A percentile compares a stretch with the other conserved stretches of the same genome.
Conservation (phyloP, 495 filamentous ascomycete species). For the Delitschia confertaspora region DNA sequence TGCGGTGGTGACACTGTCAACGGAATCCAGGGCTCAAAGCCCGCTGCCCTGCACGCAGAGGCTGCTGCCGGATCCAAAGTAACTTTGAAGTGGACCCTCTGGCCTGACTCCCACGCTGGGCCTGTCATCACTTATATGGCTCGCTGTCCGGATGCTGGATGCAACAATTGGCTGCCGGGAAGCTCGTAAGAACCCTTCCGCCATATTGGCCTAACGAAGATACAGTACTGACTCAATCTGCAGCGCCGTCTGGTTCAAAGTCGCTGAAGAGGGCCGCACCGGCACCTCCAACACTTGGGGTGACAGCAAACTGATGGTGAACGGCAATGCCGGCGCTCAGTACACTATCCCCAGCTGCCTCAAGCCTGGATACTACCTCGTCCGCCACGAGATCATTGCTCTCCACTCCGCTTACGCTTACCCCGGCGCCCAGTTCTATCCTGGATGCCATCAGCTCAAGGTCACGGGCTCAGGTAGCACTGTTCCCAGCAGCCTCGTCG, state of each 20-base stretch:
- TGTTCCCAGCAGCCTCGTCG: conserved; percentile 9
- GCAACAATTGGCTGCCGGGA: conserved; percentile 15
- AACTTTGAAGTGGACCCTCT: conserved; percentile 19
- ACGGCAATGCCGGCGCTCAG: conserved; percentile 4
- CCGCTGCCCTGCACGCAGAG: conserved; percentile 14
- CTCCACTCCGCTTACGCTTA: conserved; percentile 19
- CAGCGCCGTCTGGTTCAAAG: conserved; percentile 40
- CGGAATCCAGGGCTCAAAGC: conserved; percentile 33
- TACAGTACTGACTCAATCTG: no score
- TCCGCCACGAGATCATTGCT: conserved; percentile 27
- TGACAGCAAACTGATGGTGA: conserved; percentile 32
- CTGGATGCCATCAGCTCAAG: conserved; percentile 24
- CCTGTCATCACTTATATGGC: conserved; percentile 26
- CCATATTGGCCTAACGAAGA: not conserved
- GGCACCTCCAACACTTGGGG: conserved; percentile 30
- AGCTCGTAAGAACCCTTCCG: conserved; percentile 14
- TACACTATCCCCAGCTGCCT: conserved; percentile 20
- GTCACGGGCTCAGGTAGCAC: conserved; percentile 15
- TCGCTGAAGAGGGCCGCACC: conserved; percentile 18
- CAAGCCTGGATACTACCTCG: conserved; percentile 23
- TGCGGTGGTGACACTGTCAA: conserved; percentile 27
- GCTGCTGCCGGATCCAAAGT: conserved; percentile 15
- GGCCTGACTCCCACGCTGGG: conserved; percentile 17
- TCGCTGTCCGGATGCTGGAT: conserved; percentile 21
- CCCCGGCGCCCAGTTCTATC: conserved; percentile 24